Base-by-base conservation (phyloP, 2,329 filamentous ascomycete species). In the Epichloe hybrida region DNA sequence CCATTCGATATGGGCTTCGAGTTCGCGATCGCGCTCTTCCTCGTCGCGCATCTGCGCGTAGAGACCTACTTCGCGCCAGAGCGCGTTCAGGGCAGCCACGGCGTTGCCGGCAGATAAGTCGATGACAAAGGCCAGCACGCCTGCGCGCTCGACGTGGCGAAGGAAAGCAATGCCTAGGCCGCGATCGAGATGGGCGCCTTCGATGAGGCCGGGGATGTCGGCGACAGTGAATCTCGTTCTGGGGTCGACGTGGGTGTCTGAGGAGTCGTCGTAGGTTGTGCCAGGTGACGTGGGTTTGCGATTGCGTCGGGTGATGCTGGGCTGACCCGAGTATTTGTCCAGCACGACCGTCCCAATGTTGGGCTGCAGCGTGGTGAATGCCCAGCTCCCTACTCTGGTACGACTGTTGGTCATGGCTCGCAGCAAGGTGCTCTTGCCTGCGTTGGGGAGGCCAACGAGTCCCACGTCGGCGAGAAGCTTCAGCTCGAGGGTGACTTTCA, bases 261-360 rank as follows among this genome's bases (percentile, higher is more conserved):
- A 34, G 2, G 37, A 31, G 12, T 17, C 17, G 15, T 37, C 47
- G 76, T 66, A 4, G 70, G 50, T 1, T 88, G 88, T 0, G 88
- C 88, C 0, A 64, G 66, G 44, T 5, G 50, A 11, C 11, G 9
- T 13, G 17, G 23, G 7, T 44, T 38, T 37, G 11, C 38, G 39
- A 17, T 37, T 43, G 5, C 34, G 31, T 37, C 45, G 44, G 17
- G 20, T 34, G 13, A 77, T 66, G 5, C 70, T 51, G 1, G 89
- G 88, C 0, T 87, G 80, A 2, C 90, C 88, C 52, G 81, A 83
- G 69, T 93, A 80, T 63, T 90, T 80, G 66, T 98, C 93, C 11
- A 98, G 77, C 13, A 97, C 84, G 6, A 98, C 88, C 0, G 93
- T 98, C 48, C 93, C 93, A 50, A 98, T 94, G 58, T 95, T 96